Evolutionary conservation across 2,329 filamentous ascomycete species (phyloP), one percentile per base, ranked within the genome.

Genomic region (Penicillium sp.): DNA sequence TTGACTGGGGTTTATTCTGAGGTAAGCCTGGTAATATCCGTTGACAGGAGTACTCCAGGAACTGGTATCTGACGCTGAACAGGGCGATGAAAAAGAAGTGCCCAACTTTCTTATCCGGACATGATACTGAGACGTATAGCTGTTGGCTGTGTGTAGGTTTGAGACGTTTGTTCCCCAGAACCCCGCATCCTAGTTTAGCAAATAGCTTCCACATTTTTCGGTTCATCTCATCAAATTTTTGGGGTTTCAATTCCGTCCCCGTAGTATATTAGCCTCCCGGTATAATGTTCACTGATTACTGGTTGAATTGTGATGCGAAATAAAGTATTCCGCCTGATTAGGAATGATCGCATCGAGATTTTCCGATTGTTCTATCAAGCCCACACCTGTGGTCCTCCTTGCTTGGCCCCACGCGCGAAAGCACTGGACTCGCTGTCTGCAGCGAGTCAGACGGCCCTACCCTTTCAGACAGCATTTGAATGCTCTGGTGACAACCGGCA

Each of bases 1-100:
- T 58, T 63, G 56, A 48, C 54, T 18, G 47, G 54, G 7, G 52
- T 56, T 21, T 63, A 60, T 53, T 50, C 51, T 39, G 55, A 61
- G 54, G 61, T 61, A 29, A 54, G 61, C 28, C n/a, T n/a, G n/a
- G n/a, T 31, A 13, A 31, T 31, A 9, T 31, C 28, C 14, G 28
- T 13, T 11, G 10, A 31, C 28, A 13, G 14, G 28, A 31, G 14
- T 13, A 31, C 11, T 13, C 28, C 28, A 31, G 7, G 28, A 31
- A 31, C 5, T 31, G 7, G 28, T 13, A 31, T 31, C 28, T 31
- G 28, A 31, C 28, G 14, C 28, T 31, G 28, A 31, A 31, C 28
- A 31, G 28, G 14, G 28, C 28, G 10, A 31, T 31, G 28, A 11
- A 13, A 31, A 11, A 31, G 28, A 31, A 11, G 28, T 31, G 28